phyloP scores from a whole-genome alignment of 371 early-diverging fungal genomes.

The Choanephora cucurbitarum region DNA sequence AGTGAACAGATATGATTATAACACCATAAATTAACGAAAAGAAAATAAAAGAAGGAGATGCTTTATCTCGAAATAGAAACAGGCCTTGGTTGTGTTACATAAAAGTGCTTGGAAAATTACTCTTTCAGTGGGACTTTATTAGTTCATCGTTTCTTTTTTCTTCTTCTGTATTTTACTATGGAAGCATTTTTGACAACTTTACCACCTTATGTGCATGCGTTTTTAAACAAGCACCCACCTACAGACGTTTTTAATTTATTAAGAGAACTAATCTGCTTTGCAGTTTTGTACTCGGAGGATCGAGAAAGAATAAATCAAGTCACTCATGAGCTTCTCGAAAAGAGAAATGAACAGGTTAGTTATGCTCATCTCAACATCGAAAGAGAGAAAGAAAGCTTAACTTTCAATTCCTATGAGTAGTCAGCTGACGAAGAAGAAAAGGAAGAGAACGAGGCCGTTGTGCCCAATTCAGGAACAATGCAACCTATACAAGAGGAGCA shows the following conservation, averaged over 20 bases:
- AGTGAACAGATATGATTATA: too few species aligned
- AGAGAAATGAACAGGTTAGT: slow-evolving; percentile 9
- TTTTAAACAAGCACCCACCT: slow-evolving; percentile 39
- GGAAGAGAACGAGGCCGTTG: slow-evolving; percentile 5
- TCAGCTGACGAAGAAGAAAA: slow-evolving; percentile 1
- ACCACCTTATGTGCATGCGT: slow-evolving; percentile 53
- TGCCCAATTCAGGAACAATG: slow-evolving; percentile 7
- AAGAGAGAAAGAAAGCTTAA: too few species aligned
- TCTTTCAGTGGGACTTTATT: too few species aligned
- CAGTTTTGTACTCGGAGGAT: slow-evolving; percentile 51
- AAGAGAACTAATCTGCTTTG: slow-evolving; percentile 50
- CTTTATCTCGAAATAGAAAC: too few species aligned
- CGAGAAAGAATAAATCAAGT: slow-evolving; percentile 33
- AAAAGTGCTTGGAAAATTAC: neutral
- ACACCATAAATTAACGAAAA: too few species aligned
- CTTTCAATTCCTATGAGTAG: too few species aligned
- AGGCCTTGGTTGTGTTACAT: too few species aligned
- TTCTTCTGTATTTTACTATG: slow-evolving; percentile 23
- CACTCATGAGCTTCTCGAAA: slow-evolving; percentile 27
- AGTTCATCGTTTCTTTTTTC: too few species aligned
- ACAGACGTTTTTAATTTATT: slow-evolving; percentile 48
- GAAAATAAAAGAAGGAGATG: too few species aligned
- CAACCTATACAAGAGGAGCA: slow-evolving; percentile 11
- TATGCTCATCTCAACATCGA: too few species aligned
- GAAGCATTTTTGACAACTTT: slow-evolving; percentile 50